Conservation (phyloP, 176 grass and related monocot genomes). For the Cenchrus purpureus region DNA sequence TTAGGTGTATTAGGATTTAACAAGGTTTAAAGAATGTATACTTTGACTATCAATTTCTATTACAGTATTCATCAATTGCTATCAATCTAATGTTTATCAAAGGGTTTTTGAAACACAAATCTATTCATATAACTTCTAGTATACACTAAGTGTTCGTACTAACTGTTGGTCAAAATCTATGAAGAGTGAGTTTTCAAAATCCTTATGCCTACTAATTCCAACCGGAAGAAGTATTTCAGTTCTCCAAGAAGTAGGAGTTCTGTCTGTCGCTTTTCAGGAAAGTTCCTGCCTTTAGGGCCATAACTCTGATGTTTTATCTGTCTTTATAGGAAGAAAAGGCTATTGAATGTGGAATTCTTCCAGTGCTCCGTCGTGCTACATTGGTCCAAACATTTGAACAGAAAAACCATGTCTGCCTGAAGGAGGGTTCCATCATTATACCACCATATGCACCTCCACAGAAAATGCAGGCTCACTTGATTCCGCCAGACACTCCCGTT, state of each 20-base stretch:
- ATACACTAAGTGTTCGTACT: too few species aligned
- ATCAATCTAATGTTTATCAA: too few species aligned
- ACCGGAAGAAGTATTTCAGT: neutral
- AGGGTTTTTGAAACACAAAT: too few species aligned
- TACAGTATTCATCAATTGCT: too few species aligned
- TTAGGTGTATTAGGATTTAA: too few species aligned
- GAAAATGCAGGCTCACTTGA: constrained; percentile 91
- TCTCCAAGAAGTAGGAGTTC: neutral
- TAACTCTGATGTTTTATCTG: constrained; percentile 4
- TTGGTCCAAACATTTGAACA: constrained; percentile 88
- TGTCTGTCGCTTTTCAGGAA: neutral
- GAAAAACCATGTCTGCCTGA: constrained; percentile 87
- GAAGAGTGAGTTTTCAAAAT: too few species aligned
- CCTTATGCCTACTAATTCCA: too few species aligned
- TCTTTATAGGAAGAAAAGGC: constrained; percentile 79
- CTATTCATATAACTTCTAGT: too few species aligned
- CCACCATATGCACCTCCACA: constrained; percentile 88
- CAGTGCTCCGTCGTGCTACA: constrained; percentile 66
- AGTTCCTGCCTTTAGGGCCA: neutral
- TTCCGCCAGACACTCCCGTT: constrained; percentile 71
- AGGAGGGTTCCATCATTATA: constrained; percentile 85
- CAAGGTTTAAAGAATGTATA: too few species aligned
- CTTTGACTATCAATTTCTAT: too few species aligned
- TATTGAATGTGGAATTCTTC: constrained; percentile 76
- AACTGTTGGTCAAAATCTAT: too few species aligned